Conservation (phyloP, 805 yeast genomes). For the Saccharomycopsis babjevae region DNA sequence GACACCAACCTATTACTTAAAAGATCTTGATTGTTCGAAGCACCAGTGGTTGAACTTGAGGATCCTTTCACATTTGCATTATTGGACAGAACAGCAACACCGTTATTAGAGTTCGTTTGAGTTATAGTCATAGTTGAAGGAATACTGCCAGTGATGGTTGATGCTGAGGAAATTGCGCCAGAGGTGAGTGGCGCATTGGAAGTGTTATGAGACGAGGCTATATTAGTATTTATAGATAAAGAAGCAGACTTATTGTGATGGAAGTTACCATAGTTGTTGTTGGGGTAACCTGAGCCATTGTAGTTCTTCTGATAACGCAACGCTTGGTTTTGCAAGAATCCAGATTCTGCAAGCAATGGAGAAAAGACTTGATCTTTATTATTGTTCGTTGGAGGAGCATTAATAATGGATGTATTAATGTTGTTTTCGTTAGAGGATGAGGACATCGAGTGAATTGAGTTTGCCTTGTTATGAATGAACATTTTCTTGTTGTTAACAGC, state of each 20-base stretch:
- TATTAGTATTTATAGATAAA: background rate
- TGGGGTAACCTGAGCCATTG: conserved; percentile 2
- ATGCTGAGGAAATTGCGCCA: background rate
- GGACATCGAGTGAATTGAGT: conserved; percentile 3
- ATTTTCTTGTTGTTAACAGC: background rate
- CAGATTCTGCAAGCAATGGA: conserved; percentile 18
- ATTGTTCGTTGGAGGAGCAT: conserved; percentile 4
- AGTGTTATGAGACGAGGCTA: background rate
- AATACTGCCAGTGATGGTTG: background rate
- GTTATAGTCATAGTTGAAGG: background rate
- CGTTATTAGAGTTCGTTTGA: background rate
- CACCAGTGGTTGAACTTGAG: background rate
- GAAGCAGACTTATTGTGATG: conserved; percentile 7
- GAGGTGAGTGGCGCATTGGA: background rate
- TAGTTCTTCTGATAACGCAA: conserved; percentile 8
- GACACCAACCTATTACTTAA: conserved; percentile 9
- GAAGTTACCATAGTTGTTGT: background rate
- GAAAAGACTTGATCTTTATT: conserved; percentile 15
- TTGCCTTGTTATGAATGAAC: conserved; percentile 8
- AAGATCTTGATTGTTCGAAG: background rate
- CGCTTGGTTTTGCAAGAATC: conserved; percentile 18
- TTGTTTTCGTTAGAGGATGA: background rate
- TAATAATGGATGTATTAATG: conserved; percentile 8
- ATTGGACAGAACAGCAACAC: background rate
- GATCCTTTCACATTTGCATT: background rate